Evolutionary conservation across 306 rosid genomes (phyloP), one percentile per base, ranked within the genome.

Genomic region (Hippophae gyantsensis): DNA sequence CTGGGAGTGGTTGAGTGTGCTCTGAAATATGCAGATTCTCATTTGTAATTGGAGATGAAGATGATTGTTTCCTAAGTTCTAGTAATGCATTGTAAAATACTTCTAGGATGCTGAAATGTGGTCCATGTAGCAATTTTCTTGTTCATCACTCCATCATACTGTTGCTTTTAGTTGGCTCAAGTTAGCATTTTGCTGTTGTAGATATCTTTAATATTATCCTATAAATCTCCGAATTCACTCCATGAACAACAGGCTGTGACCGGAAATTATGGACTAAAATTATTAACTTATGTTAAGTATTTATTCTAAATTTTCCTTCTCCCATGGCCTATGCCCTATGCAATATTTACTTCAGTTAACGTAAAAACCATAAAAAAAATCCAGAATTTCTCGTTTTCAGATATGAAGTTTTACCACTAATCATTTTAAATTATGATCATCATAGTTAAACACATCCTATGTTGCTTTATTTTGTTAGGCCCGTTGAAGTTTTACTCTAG

Each of bases 391-490:
- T 32, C 5, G 38, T 32, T 32, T 3, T 32, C 38, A 32, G 5
- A 32, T 32, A 32, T 32, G 38, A 32, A 32, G 38, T 32, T 32
- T 32, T 32, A 32, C 38, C 3, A 32, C 38, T 32, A 62, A 6
- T 57, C 72, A 49, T 62, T 50, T 60, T 13, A 43, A 41, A 45
- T 38, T 10, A 9, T 54, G 10, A 8, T 40, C 54, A 25, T 67
- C 41, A 47, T 48, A 14, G 54, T 68, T 65, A 43, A 60, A 75
- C 12, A 66, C 60, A 69, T 44, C 23, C 43, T 67, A 45, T 61
- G 43, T 56, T 77, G 46, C 42, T 69, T 72, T 62, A 42, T 32
- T 81, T 75, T 60, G 64, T 67, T 82, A 86, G 88, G 66, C 72
- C 46, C 74, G 54, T 70, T 56, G 12, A 42, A 56, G 58, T 52